Percentiles rank a stretch among this genome's conserved stretches.
Evolutionary conservation across 352 stramenopile genomes (phyloP).

Genomic region (Thalassiosira livingstoniorum): DNA sequence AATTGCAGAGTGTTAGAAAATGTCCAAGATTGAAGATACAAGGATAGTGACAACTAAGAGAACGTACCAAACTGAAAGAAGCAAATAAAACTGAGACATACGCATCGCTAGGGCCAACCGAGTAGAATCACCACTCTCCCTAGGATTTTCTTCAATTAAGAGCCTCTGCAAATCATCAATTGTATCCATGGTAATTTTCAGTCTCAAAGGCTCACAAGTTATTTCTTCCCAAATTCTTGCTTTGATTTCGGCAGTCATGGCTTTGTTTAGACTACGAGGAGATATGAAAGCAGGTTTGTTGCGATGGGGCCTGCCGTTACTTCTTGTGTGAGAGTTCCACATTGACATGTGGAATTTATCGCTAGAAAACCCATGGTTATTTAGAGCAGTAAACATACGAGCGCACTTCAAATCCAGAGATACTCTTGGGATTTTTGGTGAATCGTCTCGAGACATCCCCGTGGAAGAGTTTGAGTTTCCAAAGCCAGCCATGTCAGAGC

Average conservation of each 20-base stretch:
- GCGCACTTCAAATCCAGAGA: slow-evolving; percentile 31
- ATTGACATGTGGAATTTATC: slow-evolving; percentile 44
- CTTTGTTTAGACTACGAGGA: slow-evolving; percentile 32
- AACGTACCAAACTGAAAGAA: slow-evolving; percentile 85
- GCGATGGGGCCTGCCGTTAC: slow-evolving; percentile 56
- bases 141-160: slow-evolving; percentile 70
- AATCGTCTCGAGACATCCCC: neutral
- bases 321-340: slow-evolving; percentile 41
- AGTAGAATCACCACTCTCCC: slow-evolving; percentile 24
- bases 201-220: slow-evolving; percentile 52
- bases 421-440: slow-evolving; percentile 44
- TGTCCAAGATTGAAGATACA: no score
- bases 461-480: slow-evolving; percentile 9
- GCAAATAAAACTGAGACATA: slow-evolving; percentile 82
- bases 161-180: slow-evolving; percentile 72
- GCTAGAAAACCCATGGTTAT: slow-evolving; percentile 33
- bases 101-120: slow-evolving; percentile 71
- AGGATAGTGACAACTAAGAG: no score
- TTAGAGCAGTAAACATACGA: slow-evolving; percentile 57
- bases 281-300: slow-evolving; percentile 63
- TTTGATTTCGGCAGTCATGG: slow-evolving; percentile 35
- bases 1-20: no score
- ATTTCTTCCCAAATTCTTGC: slow-evolving; percentile 78
- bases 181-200: slow-evolving; percentile 74
- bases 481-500: neutral